These are phyloP conservation scores for Ustilago crameri DNA, from an alignment of 1,284 basidiomycete genomes.

Conservation along the genomic window DNA sequence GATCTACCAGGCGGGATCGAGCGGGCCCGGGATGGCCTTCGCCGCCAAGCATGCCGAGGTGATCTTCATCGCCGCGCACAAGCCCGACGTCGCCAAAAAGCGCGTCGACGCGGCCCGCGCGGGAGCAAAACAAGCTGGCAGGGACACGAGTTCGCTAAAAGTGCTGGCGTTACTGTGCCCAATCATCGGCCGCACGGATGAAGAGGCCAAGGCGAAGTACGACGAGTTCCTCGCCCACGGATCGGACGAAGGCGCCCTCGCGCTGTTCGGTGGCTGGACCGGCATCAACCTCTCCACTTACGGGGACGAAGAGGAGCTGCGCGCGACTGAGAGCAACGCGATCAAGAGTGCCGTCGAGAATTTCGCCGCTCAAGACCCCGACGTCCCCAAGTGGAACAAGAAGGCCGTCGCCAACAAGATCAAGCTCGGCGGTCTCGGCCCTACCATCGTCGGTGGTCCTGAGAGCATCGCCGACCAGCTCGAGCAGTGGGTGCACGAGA, in stretches of 20 bases:
- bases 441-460: conserved; percentile 53
- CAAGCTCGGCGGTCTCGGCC: conserved; percentile 65
- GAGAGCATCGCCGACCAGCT: conserved; percentile 53
- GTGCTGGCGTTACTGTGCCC: conserved; percentile 63
- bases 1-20: conserved; percentile 68
- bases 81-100: conserved; percentile 57
- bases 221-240: conserved; percentile 56
- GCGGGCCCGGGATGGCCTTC: conserved; percentile 65
- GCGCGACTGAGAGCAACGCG: conserved; percentile 51
- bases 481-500: conserved; percentile 52
- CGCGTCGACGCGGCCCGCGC: conserved; percentile 58
- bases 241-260: conserved; percentile 64
- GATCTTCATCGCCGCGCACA: conserved; percentile 67
- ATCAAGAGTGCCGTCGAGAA: conserved; percentile 64
- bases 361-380: conserved; percentile 59
- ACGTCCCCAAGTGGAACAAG: conserved; percentile 63
- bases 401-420: conserved; percentile 56
- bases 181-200: conserved; percentile 64
- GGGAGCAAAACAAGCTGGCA: conserved; percentile 52
- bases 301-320: conserved; percentile 61
- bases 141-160: conserved; percentile 62
- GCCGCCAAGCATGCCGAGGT: conserved; percentile 68
- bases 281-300: conserved; percentile 60
- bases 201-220: conserved; percentile 63
- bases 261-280: conserved; percentile 67